phyloP scores from a whole-genome alignment of 768 basidiomycete genomes.

The Kockovaella imperatae region DNA sequence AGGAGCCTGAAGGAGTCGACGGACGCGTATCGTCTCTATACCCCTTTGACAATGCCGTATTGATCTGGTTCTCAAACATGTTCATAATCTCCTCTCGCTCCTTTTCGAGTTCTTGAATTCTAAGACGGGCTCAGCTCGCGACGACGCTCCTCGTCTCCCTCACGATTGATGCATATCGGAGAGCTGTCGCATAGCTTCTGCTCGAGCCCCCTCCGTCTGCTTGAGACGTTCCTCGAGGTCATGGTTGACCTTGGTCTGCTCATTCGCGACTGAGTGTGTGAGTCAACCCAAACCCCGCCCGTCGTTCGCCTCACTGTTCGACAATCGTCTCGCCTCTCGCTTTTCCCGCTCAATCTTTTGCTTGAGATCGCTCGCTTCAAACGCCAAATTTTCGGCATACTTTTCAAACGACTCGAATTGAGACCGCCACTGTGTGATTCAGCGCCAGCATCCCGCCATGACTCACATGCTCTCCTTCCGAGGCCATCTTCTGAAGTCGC shows the following conservation, averaged over 20 bases:
- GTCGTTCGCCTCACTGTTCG: conserved; percentile 60
- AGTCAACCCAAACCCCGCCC: conserved; percentile 74
- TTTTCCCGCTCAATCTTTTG: conserved; percentile 86
- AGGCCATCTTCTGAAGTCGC: conserved; percentile 26
- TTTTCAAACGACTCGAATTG: conserved; percentile 91
- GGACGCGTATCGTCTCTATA: conserved; percentile 2
- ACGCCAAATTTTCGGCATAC: conserved; percentile 72
- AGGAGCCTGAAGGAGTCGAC: conserved; percentile 7
- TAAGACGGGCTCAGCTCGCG: neutral
- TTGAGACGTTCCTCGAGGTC: conserved; percentile 50
- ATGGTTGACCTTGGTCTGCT: conserved; percentile 19
- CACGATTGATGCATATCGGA: conserved; percentile 75
- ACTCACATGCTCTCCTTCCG: conserved; percentile 37
- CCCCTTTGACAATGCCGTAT: conserved; percentile 19
- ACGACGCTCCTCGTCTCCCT: conserved; percentile 46
- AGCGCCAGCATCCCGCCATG: neutral
- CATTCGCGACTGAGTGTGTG: conserved; percentile 50
- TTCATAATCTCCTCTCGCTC: conserved; percentile 42
- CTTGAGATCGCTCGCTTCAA: conserved; percentile 73
- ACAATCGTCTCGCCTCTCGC: conserved; percentile 71
- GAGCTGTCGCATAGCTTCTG: conserved; percentile 70
- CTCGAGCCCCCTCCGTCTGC: conserved; percentile 74
- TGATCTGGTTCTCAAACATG: conserved; percentile 35
- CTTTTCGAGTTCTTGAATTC: conserved; percentile 39
- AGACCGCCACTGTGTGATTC: conserved; percentile 60